Evolutionary conservation across 75 land plant species (phyloP).

Genomic region (Selaginella moellendorffii): DNA sequence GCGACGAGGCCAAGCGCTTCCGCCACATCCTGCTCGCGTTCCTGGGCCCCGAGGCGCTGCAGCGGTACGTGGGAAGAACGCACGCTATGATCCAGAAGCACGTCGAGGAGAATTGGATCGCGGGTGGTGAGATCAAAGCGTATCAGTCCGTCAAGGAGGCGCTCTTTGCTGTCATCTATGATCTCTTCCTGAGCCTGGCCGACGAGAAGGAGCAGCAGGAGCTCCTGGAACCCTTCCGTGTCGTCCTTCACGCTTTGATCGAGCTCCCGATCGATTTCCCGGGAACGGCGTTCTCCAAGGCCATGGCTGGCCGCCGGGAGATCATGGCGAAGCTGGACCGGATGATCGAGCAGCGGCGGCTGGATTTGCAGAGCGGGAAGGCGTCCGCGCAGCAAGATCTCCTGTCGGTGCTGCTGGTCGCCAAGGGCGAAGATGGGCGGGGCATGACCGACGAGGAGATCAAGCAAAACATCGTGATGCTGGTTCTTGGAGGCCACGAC

Average conservation of each 20-base stretch:
- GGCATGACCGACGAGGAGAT: slow-evolving; percentile 38
- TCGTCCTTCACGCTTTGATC: slow-evolving; percentile 16
- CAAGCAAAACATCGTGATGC: slow-evolving; percentile 45
- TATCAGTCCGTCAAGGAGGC: slow-evolving; percentile 24
- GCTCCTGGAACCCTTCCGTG: slow-evolving; percentile 11
- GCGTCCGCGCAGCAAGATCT: background rate
- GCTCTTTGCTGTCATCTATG: slow-evolving; percentile 23
- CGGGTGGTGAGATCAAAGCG: slow-evolving; percentile 10
- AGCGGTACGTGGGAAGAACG: slow-evolving; percentile 16
- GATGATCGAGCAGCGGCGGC: slow-evolving; percentile 16
- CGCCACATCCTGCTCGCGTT: background rate
- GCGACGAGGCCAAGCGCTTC: background rate
- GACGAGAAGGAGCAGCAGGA: slow-evolving; percentile 17
- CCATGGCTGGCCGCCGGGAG: slow-evolving; percentile 13
- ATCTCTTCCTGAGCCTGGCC: slow-evolving; percentile 22
- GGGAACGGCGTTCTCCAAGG: slow-evolving; percentile 21
- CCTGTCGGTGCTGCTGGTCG: slow-evolving; percentile 9
- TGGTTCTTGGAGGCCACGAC: slow-evolving; percentile 81
- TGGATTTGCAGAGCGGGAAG: too few relatives aligned
- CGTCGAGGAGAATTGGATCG: slow-evolving; percentile 3
- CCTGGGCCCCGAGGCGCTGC: background rate
- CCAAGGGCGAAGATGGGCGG: slow-evolving; percentile 22
- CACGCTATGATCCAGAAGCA: slow-evolving; percentile 12
- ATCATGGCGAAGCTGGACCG: slow-evolving; percentile 12
- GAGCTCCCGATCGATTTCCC: slow-evolving; percentile 30